phyloP scores from a whole-genome alignment of 768 basidiomycete genomes.

The Kwoniella europaea region DNA sequence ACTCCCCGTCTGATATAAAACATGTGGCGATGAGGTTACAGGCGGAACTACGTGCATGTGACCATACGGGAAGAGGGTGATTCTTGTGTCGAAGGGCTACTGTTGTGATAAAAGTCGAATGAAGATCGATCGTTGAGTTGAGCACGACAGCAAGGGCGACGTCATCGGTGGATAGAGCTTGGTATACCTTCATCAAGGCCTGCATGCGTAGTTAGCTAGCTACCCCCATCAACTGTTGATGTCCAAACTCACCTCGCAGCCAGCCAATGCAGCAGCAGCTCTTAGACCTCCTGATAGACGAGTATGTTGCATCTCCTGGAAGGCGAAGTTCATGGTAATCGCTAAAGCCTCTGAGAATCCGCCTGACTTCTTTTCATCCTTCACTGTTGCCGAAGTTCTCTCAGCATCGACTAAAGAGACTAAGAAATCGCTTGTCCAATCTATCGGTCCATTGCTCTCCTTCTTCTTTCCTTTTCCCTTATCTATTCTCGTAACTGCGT shows the following conservation, averaged over 20 bases:
- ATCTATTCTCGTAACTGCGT: background rate
- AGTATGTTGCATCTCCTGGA: slow-evolving; percentile 80
- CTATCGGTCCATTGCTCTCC: slow-evolving; percentile 57
- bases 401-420: slow-evolving; percentile 57
- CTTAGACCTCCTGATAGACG: slow-evolving; percentile 66
- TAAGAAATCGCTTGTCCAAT: slow-evolving; percentile 72
- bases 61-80: slow-evolving; percentile 61
- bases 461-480: slow-evolving; percentile 37
- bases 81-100: slow-evolving; percentile 62
- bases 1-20: slow-evolving; percentile 56
- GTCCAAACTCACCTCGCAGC: slow-evolving; percentile 66
- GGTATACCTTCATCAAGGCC: slow-evolving; percentile 33
- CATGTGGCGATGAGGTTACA: slow-evolving; percentile 59
- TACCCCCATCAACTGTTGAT: background rate
- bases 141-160: slow-evolving; percentile 2
- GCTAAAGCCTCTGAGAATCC: slow-evolving; percentile 72
- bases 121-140: slow-evolving; percentile 62
- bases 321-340: slow-evolving; percentile 73
- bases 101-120: slow-evolving; percentile 62
- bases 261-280: slow-evolving; percentile 67
- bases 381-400: background rate
- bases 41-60: slow-evolving; percentile 59
- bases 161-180: slow-evolving; percentile 21
- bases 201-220: slow-evolving; percentile 1
- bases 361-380: slow-evolving; percentile 18